A percentile compares a stretch with the other conserved stretches of the same genome.
Conservation (phyloP, 345 rosid genomes). For the Hirschfeldia incana region DNA sequence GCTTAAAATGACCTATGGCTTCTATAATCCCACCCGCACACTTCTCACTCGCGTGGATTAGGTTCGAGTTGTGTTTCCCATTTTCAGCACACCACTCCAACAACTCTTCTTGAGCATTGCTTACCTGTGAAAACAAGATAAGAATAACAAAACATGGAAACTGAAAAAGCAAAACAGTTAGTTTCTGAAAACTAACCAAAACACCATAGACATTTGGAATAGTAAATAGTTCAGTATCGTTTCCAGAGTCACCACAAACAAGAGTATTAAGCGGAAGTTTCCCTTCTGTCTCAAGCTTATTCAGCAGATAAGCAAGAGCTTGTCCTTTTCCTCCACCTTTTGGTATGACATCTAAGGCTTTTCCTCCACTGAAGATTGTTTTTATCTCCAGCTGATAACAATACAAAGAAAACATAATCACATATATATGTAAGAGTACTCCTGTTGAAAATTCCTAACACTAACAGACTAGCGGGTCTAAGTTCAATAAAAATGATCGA, state of each 20-base stretch:
- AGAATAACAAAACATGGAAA: background rate
- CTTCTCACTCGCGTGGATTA: constrained; percentile 75
- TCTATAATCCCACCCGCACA: constrained; percentile 88
- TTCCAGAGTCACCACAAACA: constrained; percentile 97
- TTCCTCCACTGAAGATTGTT: constrained; percentile 89
- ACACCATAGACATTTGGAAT: constrained; percentile 89
- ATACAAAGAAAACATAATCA: background rate
- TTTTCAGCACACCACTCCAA: background rate
- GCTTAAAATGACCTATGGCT: constrained; percentile 85
- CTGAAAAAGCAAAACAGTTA: background rate
- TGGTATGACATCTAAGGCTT: constrained; percentile 83
- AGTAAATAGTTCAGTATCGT: constrained; percentile 89
- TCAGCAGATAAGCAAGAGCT: constrained; percentile 85
- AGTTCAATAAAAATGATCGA: background rate
- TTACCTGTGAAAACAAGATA: background rate
- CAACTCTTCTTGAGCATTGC: background rate
- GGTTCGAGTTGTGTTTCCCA: constrained; percentile 35
- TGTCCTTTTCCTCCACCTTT: constrained; percentile 97
- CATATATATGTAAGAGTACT: background rate
- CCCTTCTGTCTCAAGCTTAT: constrained; percentile 68
- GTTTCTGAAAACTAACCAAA: constrained; percentile 54
- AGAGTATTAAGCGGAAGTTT: constrained; percentile 73
- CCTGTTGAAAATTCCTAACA: background rate
- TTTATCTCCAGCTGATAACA: constrained; percentile 76
- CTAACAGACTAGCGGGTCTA: background rate